Evolutionary conservation across 805 yeast species (phyloP), one percentile per base, ranked within the genome.

Genomic region (Yarrowia phangngaensis): DNA sequence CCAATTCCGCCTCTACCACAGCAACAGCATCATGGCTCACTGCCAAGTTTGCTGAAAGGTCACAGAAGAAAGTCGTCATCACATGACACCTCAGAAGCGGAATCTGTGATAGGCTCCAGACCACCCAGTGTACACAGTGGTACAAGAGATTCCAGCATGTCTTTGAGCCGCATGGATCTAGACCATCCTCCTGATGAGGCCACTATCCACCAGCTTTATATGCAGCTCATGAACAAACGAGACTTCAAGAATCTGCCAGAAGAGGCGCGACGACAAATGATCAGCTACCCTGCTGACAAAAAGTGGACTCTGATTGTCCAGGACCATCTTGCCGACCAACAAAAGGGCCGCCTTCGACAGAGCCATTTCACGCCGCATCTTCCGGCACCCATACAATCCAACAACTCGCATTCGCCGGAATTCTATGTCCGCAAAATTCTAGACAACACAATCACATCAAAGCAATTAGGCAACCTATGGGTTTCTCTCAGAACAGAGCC

Each of bases 231-330:
- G 90, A 62, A 62, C 51, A 62, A 64, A 50, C 76, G 96, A 58
- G 94, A 89, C 62, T 83, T 86, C 65, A 78, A 73, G 53, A 67
- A 72, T 31, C 67, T 83, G 23, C 85, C 95, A 0, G 77, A 76
- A 19, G 76, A 75, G 45, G 95, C 92, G 3, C 80, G 80, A 55
- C 74, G 71, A 50, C 92, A 85, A 60, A 79, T 90, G 84, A 71
- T 78, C 58, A 75, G 74, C 56, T 88, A 83, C 60, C 76, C 83
- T 32, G 68, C 77, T 0, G 85, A 82, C 40, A 85, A 87, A 58
- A 90, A 90, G 65, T 88, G 96, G 95, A 80, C 85, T 82, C 72
- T 89, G 55, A 82, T 89, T 30, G 79, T 83, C 55, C 97, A 89
- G 63, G 95, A 88, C 63, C 79, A 82, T 17, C 72, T 85, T 35